These are phyloP conservation scores for Sugiyamaella neomexicana DNA, from an alignment of 1,139 yeast genomes.

Conservation along the genomic window DNA sequence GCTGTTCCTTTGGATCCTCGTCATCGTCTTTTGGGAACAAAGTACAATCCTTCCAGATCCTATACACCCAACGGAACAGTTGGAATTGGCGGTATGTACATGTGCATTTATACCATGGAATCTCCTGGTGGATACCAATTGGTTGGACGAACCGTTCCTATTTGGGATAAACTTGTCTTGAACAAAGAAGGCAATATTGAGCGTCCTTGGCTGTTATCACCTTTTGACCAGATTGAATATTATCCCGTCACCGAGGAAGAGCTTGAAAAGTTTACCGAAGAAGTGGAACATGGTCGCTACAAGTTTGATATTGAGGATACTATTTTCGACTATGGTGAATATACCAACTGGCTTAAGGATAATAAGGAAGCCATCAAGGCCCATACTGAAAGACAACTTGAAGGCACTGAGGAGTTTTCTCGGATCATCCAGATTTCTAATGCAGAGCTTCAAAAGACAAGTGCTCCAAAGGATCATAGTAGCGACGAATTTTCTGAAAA, in stretches of 20 bases:
- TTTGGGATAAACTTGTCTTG: slow-evolving; percentile 90
- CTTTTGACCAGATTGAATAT: slow-evolving; percentile 93
- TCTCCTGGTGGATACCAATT: slow-evolving; percentile 98
- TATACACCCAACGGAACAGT: slow-evolving; percentile 96
- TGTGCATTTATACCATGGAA: slow-evolving; percentile 98
- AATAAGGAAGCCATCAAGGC: slow-evolving; percentile 70
- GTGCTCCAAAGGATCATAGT: slow-evolving; percentile 34
- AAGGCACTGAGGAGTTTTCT: slow-evolving; percentile 80
- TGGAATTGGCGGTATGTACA: slow-evolving; percentile 97
- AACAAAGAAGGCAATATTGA: slow-evolving; percentile 52
- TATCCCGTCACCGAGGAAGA: slow-evolving; percentile 87
- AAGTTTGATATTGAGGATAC: slow-evolving; percentile 71
- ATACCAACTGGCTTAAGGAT: slow-evolving; percentile 73
- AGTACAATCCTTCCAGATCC: slow-evolving; percentile 95
- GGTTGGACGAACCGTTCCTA: slow-evolving; percentile 94
- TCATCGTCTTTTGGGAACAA: slow-evolving; percentile 86
- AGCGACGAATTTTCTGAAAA: slow-evolving; percentile 56
- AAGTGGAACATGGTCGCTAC: slow-evolving; percentile 79
- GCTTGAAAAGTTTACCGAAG: slow-evolving; percentile 67
- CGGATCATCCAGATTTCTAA: slow-evolving; percentile 79
- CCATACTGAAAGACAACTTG: slow-evolving; percentile 71
- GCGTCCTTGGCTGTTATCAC: slow-evolving; percentile 85
- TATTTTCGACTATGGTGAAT: slow-evolving; percentile 78
- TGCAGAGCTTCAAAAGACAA: slow-evolving; percentile 61
- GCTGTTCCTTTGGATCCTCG: slow-evolving; percentile 98